Evolutionary conservation across 352 stramenopile genomes (phyloP), one percentile per base, ranked within the genome.

Genomic region (Phytopythium sindhum): DNA sequence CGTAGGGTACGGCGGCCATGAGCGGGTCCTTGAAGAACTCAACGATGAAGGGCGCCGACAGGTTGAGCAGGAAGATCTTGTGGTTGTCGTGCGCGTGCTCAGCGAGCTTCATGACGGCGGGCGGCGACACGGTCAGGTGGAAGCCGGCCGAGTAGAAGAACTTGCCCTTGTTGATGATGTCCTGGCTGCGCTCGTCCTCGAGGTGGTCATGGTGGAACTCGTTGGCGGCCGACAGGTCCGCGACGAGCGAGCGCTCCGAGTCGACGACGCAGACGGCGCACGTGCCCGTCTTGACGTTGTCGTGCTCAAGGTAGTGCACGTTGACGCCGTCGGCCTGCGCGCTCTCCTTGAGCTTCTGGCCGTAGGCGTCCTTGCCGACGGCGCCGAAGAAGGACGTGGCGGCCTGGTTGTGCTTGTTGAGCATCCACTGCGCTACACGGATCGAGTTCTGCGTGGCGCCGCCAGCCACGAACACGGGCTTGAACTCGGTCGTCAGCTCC

Each of bases 401-500:
- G 47, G 64, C 70, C 56, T 70, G 64, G 77, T 93, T 93, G 74
- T 90, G 72, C 63, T 88, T 81, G 68, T 94, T 92, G 60, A 98
- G 80, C 96, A 99, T 99, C 98, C 98, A 99, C 81, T 99, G 97
- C 5, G 97, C 97, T n/a, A 99, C 96, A 59, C 98, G 96, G 75
- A 99, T 99, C 63, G 86, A 96, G 87, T 99, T 99, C 81, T 99
- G 97, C 21, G 98, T 99, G 50, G 98, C 97, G 58, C 98, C 98
- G 35, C 95, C 98, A 10, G 97, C 97, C 70, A 99, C 98, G 82
- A 97, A 99, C 65, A 98, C 80, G 4, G 97, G 94, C 61, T 91
- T 86, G 74, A 91, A 97, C 67, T 90, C 72, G 35, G 75, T 89
- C 42, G 91, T 83, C 45, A 98, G 78, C 76, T 98, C 95, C 53